Conservation (phyloP, 1,139 yeast genomes). For the Yamadazyma dendronema region DNA sequence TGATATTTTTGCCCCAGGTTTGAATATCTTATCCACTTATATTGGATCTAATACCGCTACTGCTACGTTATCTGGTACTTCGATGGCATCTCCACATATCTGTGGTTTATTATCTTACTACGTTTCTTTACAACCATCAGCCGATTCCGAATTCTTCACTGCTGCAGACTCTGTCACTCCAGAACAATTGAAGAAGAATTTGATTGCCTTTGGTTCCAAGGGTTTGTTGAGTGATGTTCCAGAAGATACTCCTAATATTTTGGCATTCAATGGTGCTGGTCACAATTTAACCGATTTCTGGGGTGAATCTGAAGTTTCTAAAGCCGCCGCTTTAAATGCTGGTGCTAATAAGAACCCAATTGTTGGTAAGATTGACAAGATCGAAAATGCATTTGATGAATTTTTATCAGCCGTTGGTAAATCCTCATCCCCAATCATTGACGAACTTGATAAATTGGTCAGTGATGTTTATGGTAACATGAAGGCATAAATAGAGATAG, state of each 20-base stretch:
- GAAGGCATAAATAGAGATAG: constrained; percentile 5
- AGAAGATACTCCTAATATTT: constrained; percentile 81
- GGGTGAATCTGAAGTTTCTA: constrained; percentile 25
- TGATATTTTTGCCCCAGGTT: constrained; percentile 47
- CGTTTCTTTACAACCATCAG: constrained; percentile 41
- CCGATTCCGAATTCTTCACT: constrained; percentile 45
- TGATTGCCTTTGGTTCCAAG: constrained; percentile 38
- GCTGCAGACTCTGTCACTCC: constrained; percentile 43
- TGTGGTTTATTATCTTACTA: constrained; percentile 42
- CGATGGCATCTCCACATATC: constrained; percentile 47
- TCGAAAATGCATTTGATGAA: constrained; percentile 9
- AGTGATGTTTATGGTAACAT: constrained; percentile 9
- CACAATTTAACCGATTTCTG: constrained; percentile 73
- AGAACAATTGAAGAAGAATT: constrained; percentile 31
- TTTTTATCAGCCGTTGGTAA: constrained; percentile 8
- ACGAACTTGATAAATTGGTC: constrained; percentile 13
- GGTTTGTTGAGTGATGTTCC: constrained; percentile 42
- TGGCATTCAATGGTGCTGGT: constrained; percentile 94
- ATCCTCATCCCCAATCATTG: constrained; percentile 8
- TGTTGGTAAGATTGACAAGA: not conserved
- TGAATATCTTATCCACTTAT: constrained; percentile 38
- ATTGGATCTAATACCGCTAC: constrained; percentile 36
- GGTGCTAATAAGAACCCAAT: not conserved
- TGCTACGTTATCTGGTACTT: constrained; percentile 41
- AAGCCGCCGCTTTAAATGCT: not conserved